Evolutionary conservation across 2,329 filamentous ascomycete species (phyloP).

Genomic region (Colletotrichum sp.): DNA sequence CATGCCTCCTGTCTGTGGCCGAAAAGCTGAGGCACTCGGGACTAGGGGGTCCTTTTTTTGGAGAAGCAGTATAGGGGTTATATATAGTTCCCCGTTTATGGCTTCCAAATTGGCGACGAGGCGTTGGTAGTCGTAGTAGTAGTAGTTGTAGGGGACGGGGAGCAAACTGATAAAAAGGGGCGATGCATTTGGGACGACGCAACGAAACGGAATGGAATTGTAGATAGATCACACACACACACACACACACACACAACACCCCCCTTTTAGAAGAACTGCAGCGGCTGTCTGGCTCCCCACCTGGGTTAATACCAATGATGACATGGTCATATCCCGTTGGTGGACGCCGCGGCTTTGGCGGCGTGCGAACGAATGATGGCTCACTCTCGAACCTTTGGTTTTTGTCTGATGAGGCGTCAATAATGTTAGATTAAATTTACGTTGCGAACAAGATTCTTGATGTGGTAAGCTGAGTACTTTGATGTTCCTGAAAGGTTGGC

Average conservation of each 20-base stretch:
- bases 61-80: not conserved
- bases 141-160: not conserved
- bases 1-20: not conserved
- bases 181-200: not conserved
- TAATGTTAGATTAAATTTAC: not conserved
- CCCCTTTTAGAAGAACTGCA: not conserved
- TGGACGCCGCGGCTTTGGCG: not conserved
- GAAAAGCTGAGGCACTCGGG: not conserved
- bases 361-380: not conserved
- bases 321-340: not conserved
- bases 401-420: not conserved
- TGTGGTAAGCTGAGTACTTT: not conserved
- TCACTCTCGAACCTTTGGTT: not conserved
- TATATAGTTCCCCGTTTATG: not conserved
- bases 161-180: not conserved
- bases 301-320: not conserved
- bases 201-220: not conserved
- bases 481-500: rapidly evolving
- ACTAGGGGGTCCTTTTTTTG: not conserved
- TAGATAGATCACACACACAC: not conserved
- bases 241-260: not conserved
- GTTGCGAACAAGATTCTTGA: not conserved
- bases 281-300: not conserved
- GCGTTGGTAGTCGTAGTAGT: not conserved
- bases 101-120: not conserved